Evolutionary conservation across 306 rosid genomes (phyloP), one percentile per base, ranked within the genome.

Genomic region (Aeschynomene evenia): DNA sequence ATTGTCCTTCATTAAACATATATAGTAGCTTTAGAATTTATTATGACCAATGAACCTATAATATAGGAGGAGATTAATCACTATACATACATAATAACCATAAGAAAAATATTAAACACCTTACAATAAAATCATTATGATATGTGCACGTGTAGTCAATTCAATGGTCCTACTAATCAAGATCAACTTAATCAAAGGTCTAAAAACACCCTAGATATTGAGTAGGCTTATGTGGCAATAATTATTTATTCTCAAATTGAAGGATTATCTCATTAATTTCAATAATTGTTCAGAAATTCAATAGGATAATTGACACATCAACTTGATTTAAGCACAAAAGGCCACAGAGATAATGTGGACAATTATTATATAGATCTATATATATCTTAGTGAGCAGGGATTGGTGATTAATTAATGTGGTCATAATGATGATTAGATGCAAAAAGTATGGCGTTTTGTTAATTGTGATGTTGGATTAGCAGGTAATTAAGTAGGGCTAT

Each of bases 141-240:
- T n/a, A n/a, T 33, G 67, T 80, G 80, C 76, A 83, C 74, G 80
- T 82, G 77, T 77, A 67, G 76, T 80, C 82, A 53, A 73, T 70
- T 82, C 76, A 69, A 21, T 50, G 74, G 79, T 63, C 74, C 80
- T 67, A 67, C 71, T 11, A 1, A 21, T 53, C 69, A 70, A 59
- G 59, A 37, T 66, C 21, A 46, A 78, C 68, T 37, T 53, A 63
- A 56, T 64, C 63, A 61, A 54, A 52, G 55, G 26, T 60, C 24
- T 26, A 28, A 43, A 60, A 36, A 64, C n/a, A n/a, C n/a, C 49
- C 34, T 51, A 52, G 18, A n/a, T 39, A 46, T 54, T 19, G 65
- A 42, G 54, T 56, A 50, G 54, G 71, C 42, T 64, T 70, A 43
- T 42, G 72, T 21, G 77, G 31, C 77, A 68, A n/a, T n/a, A n/a